phyloP scores from a whole-genome alignment of 495 filamentous ascomycete genomes.

The Penicillium ucsense region DNA sequence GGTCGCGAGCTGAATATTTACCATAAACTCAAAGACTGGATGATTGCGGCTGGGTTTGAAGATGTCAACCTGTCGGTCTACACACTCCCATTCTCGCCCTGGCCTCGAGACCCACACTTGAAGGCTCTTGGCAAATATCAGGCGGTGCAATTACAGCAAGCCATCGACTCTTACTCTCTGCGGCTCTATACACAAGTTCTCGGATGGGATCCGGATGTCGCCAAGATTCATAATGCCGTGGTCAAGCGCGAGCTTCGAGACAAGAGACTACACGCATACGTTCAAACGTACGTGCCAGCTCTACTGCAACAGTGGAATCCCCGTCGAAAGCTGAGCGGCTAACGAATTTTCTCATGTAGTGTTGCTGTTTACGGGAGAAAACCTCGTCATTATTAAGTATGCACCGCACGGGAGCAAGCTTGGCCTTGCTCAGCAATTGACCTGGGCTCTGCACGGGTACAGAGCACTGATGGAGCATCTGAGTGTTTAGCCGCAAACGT shows the following conservation, averaged over 20 bases:
- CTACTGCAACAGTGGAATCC: background rate
- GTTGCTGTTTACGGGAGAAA: constrained; percentile 15
- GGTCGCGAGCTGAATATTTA: constrained; percentile 40
- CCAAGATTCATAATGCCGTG: constrained; percentile 30
- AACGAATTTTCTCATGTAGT: constrained; percentile 10
- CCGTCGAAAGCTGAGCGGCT: background rate
- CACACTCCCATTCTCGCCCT: constrained; percentile 55
- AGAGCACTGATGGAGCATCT: too few species aligned
- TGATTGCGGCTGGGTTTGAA: constrained; percentile 43
- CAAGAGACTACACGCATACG: constrained; percentile 20
- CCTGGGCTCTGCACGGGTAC: too few species aligned
- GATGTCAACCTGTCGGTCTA: constrained; percentile 48
- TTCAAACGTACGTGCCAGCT: constrained; percentile 11
- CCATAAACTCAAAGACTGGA: constrained; percentile 25
- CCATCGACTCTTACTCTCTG: constrained; percentile 45
- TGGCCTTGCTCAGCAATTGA: too few species aligned
- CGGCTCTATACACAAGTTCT: constrained; percentile 53
- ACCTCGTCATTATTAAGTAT: too few species aligned
- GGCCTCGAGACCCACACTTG: constrained; percentile 53
- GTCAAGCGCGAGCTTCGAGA: constrained; percentile 12
- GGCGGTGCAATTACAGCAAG: constrained; percentile 48
- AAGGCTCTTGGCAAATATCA: constrained; percentile 58
- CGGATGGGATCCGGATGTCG: constrained; percentile 23
- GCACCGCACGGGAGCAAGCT: too few species aligned
- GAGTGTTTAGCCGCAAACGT: too few species aligned